These are phyloP conservation scores for Asterophora parasitica DNA, from an alignment of 768 basidiomycete species.

Conservation along the genomic window DNA sequence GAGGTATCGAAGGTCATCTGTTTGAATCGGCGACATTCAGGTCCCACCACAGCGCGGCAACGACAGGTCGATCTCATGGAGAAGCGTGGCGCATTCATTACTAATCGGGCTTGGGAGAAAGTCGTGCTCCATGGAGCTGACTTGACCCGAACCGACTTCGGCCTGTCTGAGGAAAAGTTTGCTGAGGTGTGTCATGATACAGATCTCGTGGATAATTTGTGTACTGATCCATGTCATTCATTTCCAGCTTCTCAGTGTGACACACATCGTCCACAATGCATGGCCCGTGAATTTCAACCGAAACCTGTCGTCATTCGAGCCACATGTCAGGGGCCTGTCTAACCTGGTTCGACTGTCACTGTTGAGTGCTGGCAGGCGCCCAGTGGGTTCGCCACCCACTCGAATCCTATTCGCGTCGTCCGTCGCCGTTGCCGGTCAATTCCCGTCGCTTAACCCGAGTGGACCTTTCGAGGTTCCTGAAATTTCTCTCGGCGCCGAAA, in stretches of 20 bases:
- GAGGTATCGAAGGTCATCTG: constrained; percentile 26
- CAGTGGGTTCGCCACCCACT: constrained; percentile 13
- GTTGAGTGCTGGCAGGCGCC: constrained; percentile 17
- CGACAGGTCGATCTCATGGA: constrained; percentile 27
- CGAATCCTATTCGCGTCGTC: constrained; percentile 35
- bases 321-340: constrained; percentile 30
- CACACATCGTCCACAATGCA: constrained; percentile 32
- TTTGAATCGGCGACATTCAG: constrained; percentile 22
- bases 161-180: constrained; percentile 21
- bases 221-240: constrained; percentile 3
- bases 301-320: constrained; percentile 37
- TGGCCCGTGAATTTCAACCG: constrained; percentile 44
- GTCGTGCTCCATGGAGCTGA: constrained; percentile 25
- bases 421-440: constrained; percentile 30
- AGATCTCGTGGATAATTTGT: neutral
- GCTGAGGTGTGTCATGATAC: constrained; percentile 17
- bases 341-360: constrained; percentile 28
- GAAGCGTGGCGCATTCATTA: constrained; percentile 25
- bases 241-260: constrained; percentile 22
- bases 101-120: constrained; percentile 24
- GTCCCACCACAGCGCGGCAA: constrained; percentile 13
- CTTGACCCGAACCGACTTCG: constrained; percentile 21
- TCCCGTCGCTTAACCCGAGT: constrained; percentile 22
- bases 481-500: constrained; percentile 21
- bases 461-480: constrained; percentile 29